Percentiles rank a stretch among this genome's conserved stretches.
Conservation (phyloP, 1,284 basidiomycete species). For the Wallemia ichthyophaga region DNA sequence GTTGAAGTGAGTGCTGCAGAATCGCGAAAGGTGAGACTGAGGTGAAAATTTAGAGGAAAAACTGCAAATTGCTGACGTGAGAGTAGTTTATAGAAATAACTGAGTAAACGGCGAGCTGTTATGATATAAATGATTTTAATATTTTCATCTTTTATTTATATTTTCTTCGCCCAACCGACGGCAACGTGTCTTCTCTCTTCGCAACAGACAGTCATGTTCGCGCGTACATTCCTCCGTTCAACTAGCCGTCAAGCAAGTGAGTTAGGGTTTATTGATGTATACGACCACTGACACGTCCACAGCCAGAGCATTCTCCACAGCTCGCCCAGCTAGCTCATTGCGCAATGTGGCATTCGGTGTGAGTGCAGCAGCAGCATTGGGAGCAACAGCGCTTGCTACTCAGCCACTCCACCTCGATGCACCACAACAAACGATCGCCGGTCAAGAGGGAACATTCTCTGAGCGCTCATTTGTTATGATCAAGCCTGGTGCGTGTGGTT, state of each 20-base stretch:
- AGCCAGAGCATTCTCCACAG: background rate
- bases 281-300: background rate
- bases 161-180: background rate
- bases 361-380: background rate
- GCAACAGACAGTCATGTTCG: background rate
- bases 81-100: too few relatives aligned
- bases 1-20: background rate
- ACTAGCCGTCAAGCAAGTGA: background rate
- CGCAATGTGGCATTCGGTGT: background rate
- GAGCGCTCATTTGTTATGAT: constrained; percentile 21
- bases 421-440: constrained; percentile 18
- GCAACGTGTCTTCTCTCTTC: background rate
- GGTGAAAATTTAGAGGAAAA: too few relatives aligned
- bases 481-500: constrained; percentile 2
- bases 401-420: constrained; percentile 10
- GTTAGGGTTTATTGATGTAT: background rate
- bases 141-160: background rate
- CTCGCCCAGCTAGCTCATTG: background rate
- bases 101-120: too few relatives aligned
- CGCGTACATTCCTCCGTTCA: background rate
- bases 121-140: background rate
- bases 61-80: too few relatives aligned
- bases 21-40: background rate
- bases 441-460: constrained; percentile 17
- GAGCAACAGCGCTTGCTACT: background rate